Conservation (phyloP, 148 eudicot genomes). For the Pharnaceum exiguum region DNA sequence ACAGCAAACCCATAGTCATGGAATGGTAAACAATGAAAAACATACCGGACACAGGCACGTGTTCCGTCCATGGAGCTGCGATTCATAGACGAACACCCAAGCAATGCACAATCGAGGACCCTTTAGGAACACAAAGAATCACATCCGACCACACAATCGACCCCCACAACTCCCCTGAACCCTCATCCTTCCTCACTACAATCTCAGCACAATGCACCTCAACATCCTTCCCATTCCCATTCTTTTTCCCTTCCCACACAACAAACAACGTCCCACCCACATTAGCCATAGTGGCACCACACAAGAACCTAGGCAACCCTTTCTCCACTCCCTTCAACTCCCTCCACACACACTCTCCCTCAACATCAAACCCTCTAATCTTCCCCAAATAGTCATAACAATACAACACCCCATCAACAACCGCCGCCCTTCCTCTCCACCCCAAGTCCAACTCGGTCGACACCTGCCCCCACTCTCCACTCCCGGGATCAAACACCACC, state of each 20-base stretch:
- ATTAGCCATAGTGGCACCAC: slow-evolving; percentile 86
- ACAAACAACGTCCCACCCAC: slow-evolving; percentile 76
- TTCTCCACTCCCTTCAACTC: slow-evolving; percentile 67
- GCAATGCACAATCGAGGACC: slow-evolving; percentile 63
- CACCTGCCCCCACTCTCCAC: slow-evolving; percentile 62
- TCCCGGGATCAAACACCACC: slow-evolving; percentile 49
- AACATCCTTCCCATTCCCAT: slow-evolving; percentile 38
- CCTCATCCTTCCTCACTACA: slow-evolving; percentile 51
- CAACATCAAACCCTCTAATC: slow-evolving; percentile 71
- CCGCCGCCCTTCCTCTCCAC: slow-evolving; percentile 88
- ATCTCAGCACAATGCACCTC: slow-evolving; percentile 73
- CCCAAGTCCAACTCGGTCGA: slow-evolving; percentile 71
- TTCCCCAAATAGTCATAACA: slow-evolving; percentile 91
- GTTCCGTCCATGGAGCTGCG: no score
- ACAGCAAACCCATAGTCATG: no score
- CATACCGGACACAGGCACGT: no score
- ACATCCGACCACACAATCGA: slow-evolving; percentile 51
- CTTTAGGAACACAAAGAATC: slow-evolving; percentile 44
- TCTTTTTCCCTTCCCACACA: slow-evolving; percentile 66
- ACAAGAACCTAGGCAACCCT: slow-evolving; percentile 81
- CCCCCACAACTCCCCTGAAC: slow-evolving; percentile 50
- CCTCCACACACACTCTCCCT: slow-evolving; percentile 61
- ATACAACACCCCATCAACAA: slow-evolving; percentile 71
- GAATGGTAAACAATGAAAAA: neutral
- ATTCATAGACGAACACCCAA: slow-evolving; percentile 51